These are phyloP conservation scores for Nepenthes alata DNA, from an alignment of 179 eudicot genomes.

Conservation along the genomic window DNA sequence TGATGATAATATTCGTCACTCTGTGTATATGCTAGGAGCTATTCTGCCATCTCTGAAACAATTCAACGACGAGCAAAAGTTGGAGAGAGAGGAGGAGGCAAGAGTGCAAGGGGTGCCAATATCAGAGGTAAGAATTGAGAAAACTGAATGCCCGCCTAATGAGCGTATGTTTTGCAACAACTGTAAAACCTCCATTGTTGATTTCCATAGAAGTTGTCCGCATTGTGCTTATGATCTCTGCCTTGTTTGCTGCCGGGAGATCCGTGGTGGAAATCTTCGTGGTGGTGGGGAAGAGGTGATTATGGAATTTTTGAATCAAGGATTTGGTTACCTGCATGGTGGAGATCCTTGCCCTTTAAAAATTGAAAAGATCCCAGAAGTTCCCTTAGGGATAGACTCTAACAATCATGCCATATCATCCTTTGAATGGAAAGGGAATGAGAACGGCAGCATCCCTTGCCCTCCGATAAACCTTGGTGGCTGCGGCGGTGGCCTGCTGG, in stretches of 20 bases:
- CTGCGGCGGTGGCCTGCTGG: conserved; percentile 49
- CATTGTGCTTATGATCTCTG: conserved; percentile 61
- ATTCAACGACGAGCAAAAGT: conserved; percentile 45
- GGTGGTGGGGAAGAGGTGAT: conserved; percentile 29
- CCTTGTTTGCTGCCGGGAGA: conserved; percentile 62
- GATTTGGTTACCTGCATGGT: conserved; percentile 43
- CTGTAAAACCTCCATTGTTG: conserved; percentile 69
- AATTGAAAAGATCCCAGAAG: not conserved
- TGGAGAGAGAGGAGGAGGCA: conserved; percentile 60
- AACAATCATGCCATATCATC: conserved; percentile 5
- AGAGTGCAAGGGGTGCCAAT: conserved; percentile 36
- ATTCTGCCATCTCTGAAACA: conserved; percentile 55
- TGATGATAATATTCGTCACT: conserved; percentile 28
- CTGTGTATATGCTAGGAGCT: conserved; percentile 29
- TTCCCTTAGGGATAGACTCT: conserved; percentile 3
- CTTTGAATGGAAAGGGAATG: conserved; percentile 51
- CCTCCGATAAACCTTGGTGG: conserved; percentile 59
- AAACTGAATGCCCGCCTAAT: conserved; percentile 21
- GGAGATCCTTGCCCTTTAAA: conserved; percentile 8
- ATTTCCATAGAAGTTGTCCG: conserved; percentile 69
- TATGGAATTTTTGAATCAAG: conserved; percentile 19
- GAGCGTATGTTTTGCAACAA: conserved; percentile 62
- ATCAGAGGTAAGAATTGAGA: conserved; percentile 27
- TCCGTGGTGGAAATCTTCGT: conserved; percentile 41
- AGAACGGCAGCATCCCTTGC: conserved; percentile 64